Evolutionary conservation across 2,329 filamentous ascomycete species (phyloP).

Genomic region (Exutisphaerella laricina): DNA sequence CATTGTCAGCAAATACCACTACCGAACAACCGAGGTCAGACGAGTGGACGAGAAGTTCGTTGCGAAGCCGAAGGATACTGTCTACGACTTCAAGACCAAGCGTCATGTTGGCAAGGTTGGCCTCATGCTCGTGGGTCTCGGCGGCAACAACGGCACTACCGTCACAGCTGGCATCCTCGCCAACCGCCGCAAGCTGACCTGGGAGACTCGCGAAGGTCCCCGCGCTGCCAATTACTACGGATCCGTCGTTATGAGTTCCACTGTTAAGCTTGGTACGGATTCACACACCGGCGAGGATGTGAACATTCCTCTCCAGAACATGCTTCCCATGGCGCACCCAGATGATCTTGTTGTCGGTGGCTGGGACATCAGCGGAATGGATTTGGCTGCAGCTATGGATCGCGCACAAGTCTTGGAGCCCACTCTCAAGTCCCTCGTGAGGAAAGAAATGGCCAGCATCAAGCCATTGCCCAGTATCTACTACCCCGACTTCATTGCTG

Average conservation of each 20-base stretch:
- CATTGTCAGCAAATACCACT: conserved; percentile 92
- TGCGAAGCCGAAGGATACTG: conserved; percentile 78
- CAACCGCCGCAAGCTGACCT: conserved; percentile 77
- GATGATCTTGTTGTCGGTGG: conserved; percentile 93
- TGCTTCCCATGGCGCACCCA: conserved; percentile 85
- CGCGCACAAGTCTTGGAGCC: conserved; percentile 92
- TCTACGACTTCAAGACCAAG: conserved; percentile 97
- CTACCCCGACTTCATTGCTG: conserved; percentile 98
- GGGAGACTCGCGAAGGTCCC: conserved; percentile 89
- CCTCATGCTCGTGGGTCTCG: conserved; percentile 96
- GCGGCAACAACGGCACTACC: conserved; percentile 97
- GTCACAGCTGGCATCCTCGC: conserved; percentile 96
- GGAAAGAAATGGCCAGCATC: conserved; percentile 88
- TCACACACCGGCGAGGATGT: conserved; percentile 78
- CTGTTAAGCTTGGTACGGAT: conserved; percentile 91
- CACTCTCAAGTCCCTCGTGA: conserved; percentile 80
- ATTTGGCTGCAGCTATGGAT: conserved; percentile 89
- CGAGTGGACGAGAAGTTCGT: conserved; percentile 69
- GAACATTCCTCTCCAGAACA: conserved; percentile 91
- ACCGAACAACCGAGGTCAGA: conserved; percentile 83
- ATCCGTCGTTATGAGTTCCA: conserved; percentile 94
- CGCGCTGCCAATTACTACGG: conserved; percentile 95
- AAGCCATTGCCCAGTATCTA: conserved; percentile 90
- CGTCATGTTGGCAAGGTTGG: conserved; percentile 89
- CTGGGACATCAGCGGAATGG: conserved; percentile 94